Base-by-base conservation (phyloP, 768 basidiomycete genomes). In the Hemileccinum rubropunctum region DNA sequence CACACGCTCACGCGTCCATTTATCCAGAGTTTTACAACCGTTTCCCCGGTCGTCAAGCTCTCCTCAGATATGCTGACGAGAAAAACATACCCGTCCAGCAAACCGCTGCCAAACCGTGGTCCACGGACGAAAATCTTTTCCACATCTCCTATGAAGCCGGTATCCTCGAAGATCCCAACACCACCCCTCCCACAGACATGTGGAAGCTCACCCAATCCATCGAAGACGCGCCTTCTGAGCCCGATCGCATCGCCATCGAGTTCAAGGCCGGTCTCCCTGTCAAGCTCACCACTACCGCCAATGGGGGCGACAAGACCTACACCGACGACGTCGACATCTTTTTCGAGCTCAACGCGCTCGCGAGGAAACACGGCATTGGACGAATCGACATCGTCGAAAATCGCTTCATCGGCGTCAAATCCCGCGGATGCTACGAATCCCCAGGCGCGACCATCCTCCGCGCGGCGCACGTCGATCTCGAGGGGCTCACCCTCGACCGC, bases 131-230 rank as follows among this genome's bases (percentile, higher is more conserved):
- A 75, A 99, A 98, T 75, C 79, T 99, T 42, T 98, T 95, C 86
- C 97, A 99, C 77, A 99, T 98, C 73, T 98, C 97, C 15, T 99
- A 98, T 74, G 97, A 99, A 71, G 95, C 97, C 11, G 97, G 95
- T 39, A 98, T 99, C 69, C 84, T 99, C 56, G 97, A 99, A 70
- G 89, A 98, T 66, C 97, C 97, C 56, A 83, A 95, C 77, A 84
- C 76, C 52, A 98, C 93, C 6, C 97, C 97, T 46, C 95, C 95
- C 15, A 67, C 69, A 12, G 95, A 98, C 77, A 99, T 99, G 97
- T 99, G 97, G 97, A 98, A 98, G 71, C 84, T 98, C 57, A 98
- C 91, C 54, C 76, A 78, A 49, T 80, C 88, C 21, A 87, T 91
- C 32, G 87, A 94, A 63, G 70, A 84, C 40, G 92, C 95, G 1